These are phyloP conservation scores for Silybum marianum DNA, from an alignment of 129 eudicot genomes.

Conservation along the genomic window DNA sequence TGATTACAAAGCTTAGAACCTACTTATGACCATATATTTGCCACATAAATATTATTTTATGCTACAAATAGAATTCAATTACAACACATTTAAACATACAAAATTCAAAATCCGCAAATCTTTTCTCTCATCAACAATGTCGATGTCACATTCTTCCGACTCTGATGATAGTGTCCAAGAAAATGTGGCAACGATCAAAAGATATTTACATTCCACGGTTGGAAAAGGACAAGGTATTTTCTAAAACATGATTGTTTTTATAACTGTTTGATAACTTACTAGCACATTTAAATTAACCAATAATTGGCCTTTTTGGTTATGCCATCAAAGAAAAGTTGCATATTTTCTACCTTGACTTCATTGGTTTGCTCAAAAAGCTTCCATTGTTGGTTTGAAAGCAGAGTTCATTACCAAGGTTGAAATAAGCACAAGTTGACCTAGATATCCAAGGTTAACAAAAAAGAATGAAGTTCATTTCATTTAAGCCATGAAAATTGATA, in stretches of 20 bases:
- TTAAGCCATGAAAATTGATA: neutral
- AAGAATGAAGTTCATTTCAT: neutral
- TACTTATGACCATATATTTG: conserved; percentile 18
- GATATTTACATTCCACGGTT: conserved; percentile 56
- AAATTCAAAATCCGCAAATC: neutral
- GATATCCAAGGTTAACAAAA: too few relatives aligned
- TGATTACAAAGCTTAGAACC: conserved; percentile 54
- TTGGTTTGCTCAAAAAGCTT: neutral
- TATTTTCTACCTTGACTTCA: neutral
- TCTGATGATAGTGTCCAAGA: conserved; percentile 47
- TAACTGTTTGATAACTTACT: neutral
- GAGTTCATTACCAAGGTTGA: neutral
- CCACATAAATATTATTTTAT: neutral
- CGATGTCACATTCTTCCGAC: conserved; percentile 50
- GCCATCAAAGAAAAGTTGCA: too few relatives aligned
- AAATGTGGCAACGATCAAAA: conserved; percentile 42
- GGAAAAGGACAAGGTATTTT: conserved; percentile 71
- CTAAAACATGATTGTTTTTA: neutral
- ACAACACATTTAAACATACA: neutral
- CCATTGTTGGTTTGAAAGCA: neutral
- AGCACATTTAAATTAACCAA: neutral
- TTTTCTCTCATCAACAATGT: conserved; percentile 41
- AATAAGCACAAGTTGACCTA: too few relatives aligned
- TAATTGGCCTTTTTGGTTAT: too few relatives aligned
- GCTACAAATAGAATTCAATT: neutral